Conservation (phyloP, 116 monocot genomes). For the Zostera marina region DNA sequence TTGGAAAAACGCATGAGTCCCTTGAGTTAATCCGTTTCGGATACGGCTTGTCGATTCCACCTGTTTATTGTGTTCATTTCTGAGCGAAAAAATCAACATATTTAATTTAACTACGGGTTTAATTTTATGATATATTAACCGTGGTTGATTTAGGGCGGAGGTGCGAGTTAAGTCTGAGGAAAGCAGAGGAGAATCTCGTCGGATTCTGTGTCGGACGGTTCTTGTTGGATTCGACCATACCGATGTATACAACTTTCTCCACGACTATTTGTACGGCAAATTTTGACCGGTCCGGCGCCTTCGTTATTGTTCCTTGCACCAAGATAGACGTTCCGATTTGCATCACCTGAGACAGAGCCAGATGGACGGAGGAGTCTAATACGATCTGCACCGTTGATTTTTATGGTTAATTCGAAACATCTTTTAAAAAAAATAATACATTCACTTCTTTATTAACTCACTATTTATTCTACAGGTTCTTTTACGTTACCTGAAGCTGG, state of each 20-base stretch:
- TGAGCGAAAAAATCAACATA: constrained; percentile 8
- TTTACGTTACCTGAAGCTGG: constrained; percentile 41
- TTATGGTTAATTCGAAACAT: neutral
- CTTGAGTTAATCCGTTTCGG: constrained; percentile 25
- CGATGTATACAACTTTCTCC: constrained; percentile 66
- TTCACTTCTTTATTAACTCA: neutral
- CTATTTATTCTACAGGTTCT: neutral
- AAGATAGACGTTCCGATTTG: constrained; percentile 43
- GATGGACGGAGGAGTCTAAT: constrained; percentile 26
- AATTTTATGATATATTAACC: constrained; percentile 17
- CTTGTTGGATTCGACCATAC: constrained; percentile 29
- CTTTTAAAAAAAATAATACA: neutral
- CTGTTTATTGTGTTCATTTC: no score
- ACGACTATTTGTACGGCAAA: constrained; percentile 39
- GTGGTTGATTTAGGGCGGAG: constrained; percentile 35
- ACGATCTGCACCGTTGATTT: constrained; percentile 24
- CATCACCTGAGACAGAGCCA: constrained; percentile 25
- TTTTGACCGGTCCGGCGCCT: constrained; percentile 10
- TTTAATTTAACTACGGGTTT: neutral
- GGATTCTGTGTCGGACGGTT: constrained; percentile 39
- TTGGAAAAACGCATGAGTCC: constrained; percentile 50
- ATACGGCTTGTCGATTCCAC: constrained; percentile 48
- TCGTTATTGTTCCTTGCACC: constrained; percentile 46
- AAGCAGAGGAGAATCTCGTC: constrained; percentile 20
- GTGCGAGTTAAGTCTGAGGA: constrained; percentile 39